A percentile compares a stretch with the other conserved stretches of the same genome.
These are phyloP conservation scores for Typha latifolia DNA, from an alignment of 176 grass and related monocot species.

Conservation along the genomic window DNA sequence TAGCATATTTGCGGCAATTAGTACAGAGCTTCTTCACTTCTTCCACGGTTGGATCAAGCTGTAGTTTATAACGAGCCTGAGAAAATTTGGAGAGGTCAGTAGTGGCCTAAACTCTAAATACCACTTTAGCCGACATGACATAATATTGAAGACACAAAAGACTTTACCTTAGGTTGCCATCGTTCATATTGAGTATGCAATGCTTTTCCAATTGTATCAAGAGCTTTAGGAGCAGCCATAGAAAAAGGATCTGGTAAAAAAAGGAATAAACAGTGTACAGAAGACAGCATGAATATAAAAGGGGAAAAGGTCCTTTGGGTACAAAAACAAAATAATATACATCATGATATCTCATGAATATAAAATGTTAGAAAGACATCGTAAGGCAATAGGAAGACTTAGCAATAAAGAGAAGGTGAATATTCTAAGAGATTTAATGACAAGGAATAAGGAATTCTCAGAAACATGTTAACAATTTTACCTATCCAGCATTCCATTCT, in stretches of 20 bases:
- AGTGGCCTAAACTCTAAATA: not conserved
- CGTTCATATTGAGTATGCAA: conserved; percentile 92
- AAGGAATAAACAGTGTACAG: conserved; percentile 19
- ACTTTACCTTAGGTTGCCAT: conserved; percentile 77
- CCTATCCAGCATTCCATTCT: conserved; percentile 99
- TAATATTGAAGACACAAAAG: not conserved
- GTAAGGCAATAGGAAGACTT: not conserved
- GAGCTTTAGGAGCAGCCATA: conserved; percentile 85
- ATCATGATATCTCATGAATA: too few relatives aligned
- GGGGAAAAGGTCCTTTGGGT: not conserved
- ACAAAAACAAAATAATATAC: too few relatives aligned
- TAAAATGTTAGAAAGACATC: too few relatives aligned
- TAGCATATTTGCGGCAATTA: conserved; percentile 95
- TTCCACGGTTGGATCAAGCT: conserved; percentile 87
- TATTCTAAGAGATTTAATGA: conserved; percentile 1
- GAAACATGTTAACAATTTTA: conserved; percentile 26
- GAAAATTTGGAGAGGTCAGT: not conserved
- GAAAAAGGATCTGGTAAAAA: conserved; percentile 74
- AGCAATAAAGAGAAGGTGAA: conserved; percentile 7
- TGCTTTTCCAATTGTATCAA: conserved; percentile 89
- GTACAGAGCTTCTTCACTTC: conserved; percentile 97
- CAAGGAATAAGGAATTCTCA: conserved; percentile 1
- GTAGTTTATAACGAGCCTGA: conserved; percentile 85
- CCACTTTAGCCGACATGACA: not conserved
- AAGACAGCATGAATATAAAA: conserved; percentile 7